Evolutionary conservation across 1,139 yeast species (phyloP), one percentile per base, ranked within the genome.

Genomic region (Kodamaea alishanica): DNA sequence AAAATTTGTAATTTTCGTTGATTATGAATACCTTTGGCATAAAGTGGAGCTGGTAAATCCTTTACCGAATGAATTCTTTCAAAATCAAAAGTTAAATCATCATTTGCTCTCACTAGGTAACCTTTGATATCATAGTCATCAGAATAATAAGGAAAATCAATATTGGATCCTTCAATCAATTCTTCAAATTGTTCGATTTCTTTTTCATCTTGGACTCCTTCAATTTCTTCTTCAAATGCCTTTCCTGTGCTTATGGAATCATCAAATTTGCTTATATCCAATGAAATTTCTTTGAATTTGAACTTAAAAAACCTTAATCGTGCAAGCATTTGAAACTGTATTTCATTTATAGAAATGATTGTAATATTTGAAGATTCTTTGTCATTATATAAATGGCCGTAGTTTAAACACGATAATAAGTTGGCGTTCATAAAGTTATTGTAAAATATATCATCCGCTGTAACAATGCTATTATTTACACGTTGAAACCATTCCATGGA

Each of bases 1-100:
- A 58, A 40, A 6, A 37, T 34, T 11, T 40, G 39, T 30, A 51
- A 48, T 33, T 45, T 45, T 9, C 50, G 33, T 12, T 28, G 26
- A 1, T 57, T 40, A 10, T 41, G 30, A 15, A 61, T 49, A 2
- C 54, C 55, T n/a, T 43, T 41, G 6, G 26, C 23, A 37, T 41
- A 46, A 12, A 46, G 27, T 4, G 29, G 23, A 2, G 34, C 26
- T 2, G 53, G 50, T 28, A 44, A 42, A 31, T 48, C 45, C 20
- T 28, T 35, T 8, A n/a, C 26, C 6, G 23, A 27, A 9, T 26
- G 24, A 6, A 32, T 15, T 6, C 37, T 26, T 10, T 32, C 32
- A 23, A 34, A 33, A 26, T 40, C 34, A 24, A 25, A 40, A 2
- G 38, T 39, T 6, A 28, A 22, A 15, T 34, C 6, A 8, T 32